Conservation (phyloP, 805 yeast species). For the baker's yeast (Saccharomyces cerevisiae) region DNA sequence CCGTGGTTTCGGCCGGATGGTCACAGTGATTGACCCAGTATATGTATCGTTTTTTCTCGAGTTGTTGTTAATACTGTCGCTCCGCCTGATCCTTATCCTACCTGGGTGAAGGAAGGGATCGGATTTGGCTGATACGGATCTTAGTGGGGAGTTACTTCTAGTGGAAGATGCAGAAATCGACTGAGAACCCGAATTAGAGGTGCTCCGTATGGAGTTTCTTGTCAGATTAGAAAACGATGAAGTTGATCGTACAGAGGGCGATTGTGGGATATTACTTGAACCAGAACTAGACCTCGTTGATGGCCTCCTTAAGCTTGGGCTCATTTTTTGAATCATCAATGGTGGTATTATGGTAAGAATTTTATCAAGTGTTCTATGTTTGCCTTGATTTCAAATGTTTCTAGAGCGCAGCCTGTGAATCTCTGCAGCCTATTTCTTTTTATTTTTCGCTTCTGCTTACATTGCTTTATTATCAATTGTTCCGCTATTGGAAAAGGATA, state of each 20-base stretch:
- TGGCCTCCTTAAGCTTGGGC: constrained; percentile 17
- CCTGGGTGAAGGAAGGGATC: constrained; percentile 3
- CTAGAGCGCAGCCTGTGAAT: background rate
- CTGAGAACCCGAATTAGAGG: constrained; percentile 2
- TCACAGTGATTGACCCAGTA: constrained; percentile 66
- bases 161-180: background rate
- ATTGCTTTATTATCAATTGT: background rate
- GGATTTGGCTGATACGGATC: constrained; percentile 2
- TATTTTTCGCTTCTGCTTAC: background rate
- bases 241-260: constrained; percentile 16
- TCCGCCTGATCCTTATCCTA: background rate
- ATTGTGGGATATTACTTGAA: constrained; percentile 7
- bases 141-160: constrained; percentile 2
- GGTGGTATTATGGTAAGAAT: background rate
- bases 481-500: background rate
- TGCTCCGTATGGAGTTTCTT: constrained; percentile 1
- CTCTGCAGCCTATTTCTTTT: background rate
- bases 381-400: background rate
- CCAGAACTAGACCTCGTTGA: constrained; percentile 6
- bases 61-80: background rate
- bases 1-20: constrained; percentile 67
- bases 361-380: background rate
- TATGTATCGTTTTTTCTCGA: constrained; percentile 29
- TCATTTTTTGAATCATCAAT: constrained; percentile 17
- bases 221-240: constrained; percentile 13